phyloP scores from a whole-genome alignment of 345 rosid species.

The Schrenkiella parvula region DNA sequence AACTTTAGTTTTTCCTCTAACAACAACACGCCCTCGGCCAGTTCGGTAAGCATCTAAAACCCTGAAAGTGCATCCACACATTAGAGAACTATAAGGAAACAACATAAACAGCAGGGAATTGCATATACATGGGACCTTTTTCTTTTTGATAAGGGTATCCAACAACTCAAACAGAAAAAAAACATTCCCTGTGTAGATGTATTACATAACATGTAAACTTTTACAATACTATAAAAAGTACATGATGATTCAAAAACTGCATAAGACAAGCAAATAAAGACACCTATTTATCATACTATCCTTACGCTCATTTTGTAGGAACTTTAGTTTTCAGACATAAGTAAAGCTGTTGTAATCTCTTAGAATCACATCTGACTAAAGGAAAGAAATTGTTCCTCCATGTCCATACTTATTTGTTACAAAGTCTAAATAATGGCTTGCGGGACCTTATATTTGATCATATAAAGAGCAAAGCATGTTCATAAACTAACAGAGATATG shows the following conservation, averaged over 20 bases:
- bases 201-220: neutral
- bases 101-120: neutral
- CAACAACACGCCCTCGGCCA: conserved; percentile 76
- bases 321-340: neutral
- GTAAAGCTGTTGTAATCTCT: neutral
- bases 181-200: neutral
- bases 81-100: conserved; percentile 17
- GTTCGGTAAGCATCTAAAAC: conserved; percentile 92
- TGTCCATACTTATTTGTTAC: neutral
- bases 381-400: neutral
- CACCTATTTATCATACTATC: neutral
- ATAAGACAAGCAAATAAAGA: neutral
- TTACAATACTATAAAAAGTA: neutral
- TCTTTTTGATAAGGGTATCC: neutral
- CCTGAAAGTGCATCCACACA: conserved; percentile 33
- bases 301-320: neutral
- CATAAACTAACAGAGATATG: neutral
- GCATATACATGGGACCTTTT: conserved; percentile 1
- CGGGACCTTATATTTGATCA: neutral
- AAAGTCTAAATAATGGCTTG: neutral
- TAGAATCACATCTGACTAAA: neutral
- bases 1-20: conserved; percentile 83
- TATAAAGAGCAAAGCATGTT: neutral
- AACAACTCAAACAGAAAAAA: neutral
- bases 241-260: neutral